Percentiles rank a stretch among this genome's conserved stretches.
phyloP scores from a whole-genome alignment of 306 rosid species.

The Astragalus glycyphyllos region DNA sequence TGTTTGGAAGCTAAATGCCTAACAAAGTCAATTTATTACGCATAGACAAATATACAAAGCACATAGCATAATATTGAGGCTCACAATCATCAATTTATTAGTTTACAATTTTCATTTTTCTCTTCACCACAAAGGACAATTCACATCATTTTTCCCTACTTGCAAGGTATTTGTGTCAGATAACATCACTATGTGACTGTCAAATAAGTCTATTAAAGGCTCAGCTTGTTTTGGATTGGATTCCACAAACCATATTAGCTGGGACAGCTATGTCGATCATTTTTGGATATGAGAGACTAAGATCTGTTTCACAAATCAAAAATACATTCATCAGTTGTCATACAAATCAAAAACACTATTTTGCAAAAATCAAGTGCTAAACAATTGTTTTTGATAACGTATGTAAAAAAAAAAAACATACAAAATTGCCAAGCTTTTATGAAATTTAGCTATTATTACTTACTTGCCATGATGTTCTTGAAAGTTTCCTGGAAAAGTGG shows the following conservation, averaged over 20 bases:
- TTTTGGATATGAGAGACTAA: slow-evolving; percentile 86
- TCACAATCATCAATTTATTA: slow-evolving; percentile 34
- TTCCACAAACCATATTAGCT: slow-evolving; percentile 83
- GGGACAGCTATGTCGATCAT: slow-evolving; percentile 95
- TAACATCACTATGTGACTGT: neutral
- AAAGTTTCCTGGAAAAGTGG: slow-evolving; percentile 75
- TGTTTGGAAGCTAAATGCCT: too few relatives aligned
- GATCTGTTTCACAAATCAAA: slow-evolving; percentile 61
- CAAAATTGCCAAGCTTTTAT: slow-evolving; percentile 1
- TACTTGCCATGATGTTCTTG: slow-evolving; percentile 84
- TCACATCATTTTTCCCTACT: neutral
- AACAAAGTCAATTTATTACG: too few relatives aligned
- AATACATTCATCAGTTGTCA: slow-evolving; percentile 18
- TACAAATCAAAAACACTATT: too few relatives aligned
- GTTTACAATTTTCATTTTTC: slow-evolving; percentile 34
- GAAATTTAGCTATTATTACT: slow-evolving; percentile 46
- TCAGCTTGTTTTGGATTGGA: slow-evolving; percentile 62
- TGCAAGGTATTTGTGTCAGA: slow-evolving; percentile 12
- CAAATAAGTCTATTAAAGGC: slow-evolving; percentile 17
- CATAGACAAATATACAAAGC: neutral
- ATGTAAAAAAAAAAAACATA: neutral
- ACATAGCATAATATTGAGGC: neutral
- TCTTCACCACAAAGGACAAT: slow-evolving; percentile 19
- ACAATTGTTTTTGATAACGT: neutral
- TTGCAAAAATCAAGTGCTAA: slow-evolving; percentile 1